Evolutionary conservation across 1,139 yeast species (phyloP).

Genomic region (Saccharomyces hybrid): DNA sequence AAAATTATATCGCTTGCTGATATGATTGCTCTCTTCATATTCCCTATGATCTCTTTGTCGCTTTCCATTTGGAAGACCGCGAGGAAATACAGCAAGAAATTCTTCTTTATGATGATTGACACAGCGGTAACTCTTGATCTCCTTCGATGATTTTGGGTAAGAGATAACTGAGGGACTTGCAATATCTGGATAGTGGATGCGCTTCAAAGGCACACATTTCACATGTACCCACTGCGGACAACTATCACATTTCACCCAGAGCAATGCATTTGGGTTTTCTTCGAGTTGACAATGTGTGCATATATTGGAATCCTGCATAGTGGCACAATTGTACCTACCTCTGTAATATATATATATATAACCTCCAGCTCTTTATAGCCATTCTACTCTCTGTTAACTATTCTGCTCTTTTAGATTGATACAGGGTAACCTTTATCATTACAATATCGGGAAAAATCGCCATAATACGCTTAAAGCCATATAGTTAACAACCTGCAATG

Average conservation of each 20-base stretch:
- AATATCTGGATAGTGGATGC: constrained; percentile 6
- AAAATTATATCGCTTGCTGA: constrained; percentile 14
- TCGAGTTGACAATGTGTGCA: constrained; percentile 7
- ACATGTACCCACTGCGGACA: constrained; percentile 23
- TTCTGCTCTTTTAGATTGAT: background rate
- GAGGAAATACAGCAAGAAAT: constrained; percentile 3
- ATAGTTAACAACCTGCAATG: background rate
- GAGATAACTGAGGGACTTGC: background rate
- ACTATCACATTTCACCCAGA: constrained; percentile 21
- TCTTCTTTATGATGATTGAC: constrained; percentile 10
- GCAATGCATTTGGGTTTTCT: constrained; percentile 4
- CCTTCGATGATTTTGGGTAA: constrained; percentile 9
- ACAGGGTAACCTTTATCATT: background rate
- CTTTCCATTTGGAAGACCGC: constrained; percentile 3
- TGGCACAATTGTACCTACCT: background rate
- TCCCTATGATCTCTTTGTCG: constrained; percentile 4
- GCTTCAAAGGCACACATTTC: constrained; percentile 14
- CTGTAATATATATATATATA: background rate
- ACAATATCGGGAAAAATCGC: background rate
- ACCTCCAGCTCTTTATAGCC: background rate
- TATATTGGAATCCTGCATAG: constrained; percentile 3
- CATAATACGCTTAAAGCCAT: background rate
- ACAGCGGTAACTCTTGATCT: constrained; percentile 14
- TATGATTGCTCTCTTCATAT: background rate
- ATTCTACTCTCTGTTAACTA: background rate